Percentiles rank a stretch among this genome's conserved stretches.
These are phyloP conservation scores for Aspergillus diversus DNA, from an alignment of 495 filamentous ascomycete genomes.

Conservation along the genomic window DNA sequence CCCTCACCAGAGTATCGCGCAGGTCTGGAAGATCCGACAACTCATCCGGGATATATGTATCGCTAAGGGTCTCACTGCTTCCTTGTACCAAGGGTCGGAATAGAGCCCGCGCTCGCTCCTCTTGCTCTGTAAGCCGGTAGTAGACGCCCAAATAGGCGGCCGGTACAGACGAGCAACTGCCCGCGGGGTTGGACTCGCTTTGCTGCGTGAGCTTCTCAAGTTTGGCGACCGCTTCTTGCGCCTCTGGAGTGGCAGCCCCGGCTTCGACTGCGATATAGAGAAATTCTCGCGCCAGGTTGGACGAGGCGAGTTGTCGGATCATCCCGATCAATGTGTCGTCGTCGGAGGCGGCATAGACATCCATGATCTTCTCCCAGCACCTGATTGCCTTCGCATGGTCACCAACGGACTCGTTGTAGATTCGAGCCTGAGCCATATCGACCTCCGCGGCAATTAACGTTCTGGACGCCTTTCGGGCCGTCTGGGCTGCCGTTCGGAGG, in stretches of 20 bases:
- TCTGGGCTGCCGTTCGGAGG: slow-evolving; percentile 6
- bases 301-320: slow-evolving; percentile 7
- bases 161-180: not conserved
- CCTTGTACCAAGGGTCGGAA: slow-evolving; percentile 14
- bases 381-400: slow-evolving; percentile 12
- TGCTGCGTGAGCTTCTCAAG: slow-evolving; percentile 11
- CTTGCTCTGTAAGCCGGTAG: slow-evolving; percentile 15
- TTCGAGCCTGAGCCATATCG: slow-evolving; percentile 15
- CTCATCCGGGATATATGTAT: slow-evolving; percentile 17
- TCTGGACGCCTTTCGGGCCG: slow-evolving; percentile 7
- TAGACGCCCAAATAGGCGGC: slow-evolving; percentile 13
- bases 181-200: not conserved
- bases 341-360: slow-evolving; percentile 12
- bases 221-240: not conserved
- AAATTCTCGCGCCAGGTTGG: slow-evolving; percentile 1
- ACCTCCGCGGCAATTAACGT: slow-evolving; percentile 8
- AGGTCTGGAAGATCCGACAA: slow-evolving; percentile 5
- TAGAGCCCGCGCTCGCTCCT: slow-evolving; percentile 6
- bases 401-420: slow-evolving; percentile 18
- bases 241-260: slow-evolving; percentile 9
- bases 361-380: slow-evolving; percentile 19
- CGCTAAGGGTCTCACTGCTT: slow-evolving; percentile 13
- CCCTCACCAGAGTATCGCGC: not conserved
- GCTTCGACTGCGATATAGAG: slow-evolving; percentile 13
- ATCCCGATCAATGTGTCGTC: slow-evolving; percentile 12